phyloP scores from a whole-genome alignment of 352 stramenopile species.

The Phytopythium vexans region DNA sequence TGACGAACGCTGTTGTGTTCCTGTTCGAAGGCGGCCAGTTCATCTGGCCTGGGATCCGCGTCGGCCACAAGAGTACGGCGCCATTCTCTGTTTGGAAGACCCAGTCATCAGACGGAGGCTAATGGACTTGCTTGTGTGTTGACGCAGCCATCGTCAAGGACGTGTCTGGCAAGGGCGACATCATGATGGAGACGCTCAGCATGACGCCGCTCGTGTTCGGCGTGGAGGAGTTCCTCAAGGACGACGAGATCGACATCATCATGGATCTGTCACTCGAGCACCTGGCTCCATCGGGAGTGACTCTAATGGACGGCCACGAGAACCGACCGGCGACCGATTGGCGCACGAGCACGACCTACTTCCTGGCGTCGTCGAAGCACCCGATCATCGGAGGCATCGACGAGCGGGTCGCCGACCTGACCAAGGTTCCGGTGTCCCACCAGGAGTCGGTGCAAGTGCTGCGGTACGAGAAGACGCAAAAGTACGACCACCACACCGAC shows the following conservation, averaged over 20 bases:
- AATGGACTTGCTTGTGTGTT: slow-evolving; percentile 1
- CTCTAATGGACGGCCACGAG: slow-evolving; percentile 59
- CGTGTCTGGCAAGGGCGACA: slow-evolving; percentile 36
- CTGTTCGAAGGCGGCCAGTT: slow-evolving; percentile 76
- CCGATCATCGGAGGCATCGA: slow-evolving; percentile 48
- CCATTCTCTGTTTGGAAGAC: no score
- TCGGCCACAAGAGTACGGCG: slow-evolving; percentile 61
- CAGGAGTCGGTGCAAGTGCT: slow-evolving; percentile 73
- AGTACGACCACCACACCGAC: slow-evolving; percentile 76
- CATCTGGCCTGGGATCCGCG: slow-evolving; percentile 63
- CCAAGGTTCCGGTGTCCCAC: slow-evolving; percentile 53
- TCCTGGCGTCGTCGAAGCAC: slow-evolving; percentile 48
- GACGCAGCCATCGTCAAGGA: slow-evolving; percentile 35
- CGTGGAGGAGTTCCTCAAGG: slow-evolving; percentile 68
- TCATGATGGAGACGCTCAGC: slow-evolving; percentile 56
- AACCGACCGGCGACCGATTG: slow-evolving; percentile 62
- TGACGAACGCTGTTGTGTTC: slow-evolving; percentile 54
- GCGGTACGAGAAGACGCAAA: slow-evolving; percentile 66
- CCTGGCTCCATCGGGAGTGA: slow-evolving; percentile 57
- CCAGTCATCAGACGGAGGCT: no score
- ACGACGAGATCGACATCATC: slow-evolving; percentile 77
- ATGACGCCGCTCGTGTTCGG: slow-evolving; percentile 69
- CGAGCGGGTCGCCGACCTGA: slow-evolving; percentile 53
- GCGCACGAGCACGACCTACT: slow-evolving; percentile 79
- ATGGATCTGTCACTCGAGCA: slow-evolving; percentile 64